Base-by-base conservation (phyloP, 2,329 filamentous ascomycete genomes). In the Arthrinium puccinioides region DNA sequence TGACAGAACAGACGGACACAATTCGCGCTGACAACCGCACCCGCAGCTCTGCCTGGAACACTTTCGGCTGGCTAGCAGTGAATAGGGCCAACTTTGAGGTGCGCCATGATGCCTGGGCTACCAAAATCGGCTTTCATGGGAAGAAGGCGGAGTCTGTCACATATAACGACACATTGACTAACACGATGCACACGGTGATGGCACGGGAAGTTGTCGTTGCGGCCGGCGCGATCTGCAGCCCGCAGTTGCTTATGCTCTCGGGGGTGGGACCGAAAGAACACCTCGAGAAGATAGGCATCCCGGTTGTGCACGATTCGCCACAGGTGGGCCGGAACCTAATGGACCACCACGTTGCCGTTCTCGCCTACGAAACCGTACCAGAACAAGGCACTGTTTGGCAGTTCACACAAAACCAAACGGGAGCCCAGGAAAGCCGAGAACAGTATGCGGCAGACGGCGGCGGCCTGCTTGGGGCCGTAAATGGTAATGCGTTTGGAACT, bases 91-190 rank as follows among this genome's bases (percentile, higher is more conserved):
- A 49, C 21, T 18, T 44, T 19, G n/a, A 43, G 15, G n/a, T 46
- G 5, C n/a, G 39, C 5, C 41, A 41, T 16, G 47, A 52, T 20
- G 46, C 53, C 5, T 46, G 62, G 15, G 61, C 52, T 4, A 56
- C 53, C 1, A 60, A 57, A 38, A 44, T 63, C 26, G 49, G 54
- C 36, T 63, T 64, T 41, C 42, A 50, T 16, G 50, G 49, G 15
- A 48, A 36, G 62, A 61, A 6, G 43, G 52, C 13, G 58, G 59
- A 1, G n/a, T n/a, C n/a, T n/a, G 52, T 65, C 2, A 54, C 60
- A 16, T 64, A 55, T 30, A 40, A 61, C 11, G 21, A 39, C 14
- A 41, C 30, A 48, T 55, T 10, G 40, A 55, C 41, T 48, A 44
- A 31, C 30, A 57, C 15, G 56, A 60, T 45, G 42, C 44, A 36